phyloP scores from a whole-genome alignment of 129 eudicot species.

The Tagetes erecta region DNA sequence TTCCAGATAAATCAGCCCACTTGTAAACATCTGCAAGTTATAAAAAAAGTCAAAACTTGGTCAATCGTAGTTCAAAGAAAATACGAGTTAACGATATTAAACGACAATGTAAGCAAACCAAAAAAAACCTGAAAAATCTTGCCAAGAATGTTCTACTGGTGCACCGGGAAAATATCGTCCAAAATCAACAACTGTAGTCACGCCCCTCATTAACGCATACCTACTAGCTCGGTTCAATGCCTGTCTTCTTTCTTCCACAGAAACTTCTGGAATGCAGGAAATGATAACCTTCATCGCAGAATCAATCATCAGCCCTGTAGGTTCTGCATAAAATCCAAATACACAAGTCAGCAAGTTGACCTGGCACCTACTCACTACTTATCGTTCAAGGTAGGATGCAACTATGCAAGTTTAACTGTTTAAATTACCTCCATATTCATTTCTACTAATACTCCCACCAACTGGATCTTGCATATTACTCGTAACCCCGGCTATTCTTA shows the following conservation, averaged over 20 bases:
- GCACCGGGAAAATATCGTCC: conserved; percentile 94
- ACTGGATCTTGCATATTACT: conserved; percentile 60
- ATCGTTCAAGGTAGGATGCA: background rate
- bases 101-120: conserved; percentile 1
- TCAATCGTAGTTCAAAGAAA: conserved; percentile 8
- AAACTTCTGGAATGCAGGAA: conserved; percentile 68
- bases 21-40: conserved; percentile 72
- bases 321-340: conserved; percentile 55
- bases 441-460: conserved; percentile 72
- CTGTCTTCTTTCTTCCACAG: conserved; percentile 80
- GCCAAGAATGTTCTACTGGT: conserved; percentile 69
- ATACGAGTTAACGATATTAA: background rate
- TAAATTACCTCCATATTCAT: conserved; percentile 58
- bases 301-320: conserved; percentile 91
- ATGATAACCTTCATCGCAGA: conserved; percentile 76
- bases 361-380: conserved; percentile 8
- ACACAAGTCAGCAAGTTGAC: conserved; percentile 21
- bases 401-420: background rate
- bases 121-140: conserved; percentile 80
- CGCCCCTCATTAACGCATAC: conserved; percentile 78
- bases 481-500: conserved; percentile 66
- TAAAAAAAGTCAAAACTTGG: conserved; percentile 24
- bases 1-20: conserved; percentile 76
- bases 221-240: conserved; percentile 77
- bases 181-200: conserved; percentile 90